Evolutionary conservation across 2,329 filamentous ascomycete genomes (phyloP).

Genomic region (Emmonsia crescens): DNA sequence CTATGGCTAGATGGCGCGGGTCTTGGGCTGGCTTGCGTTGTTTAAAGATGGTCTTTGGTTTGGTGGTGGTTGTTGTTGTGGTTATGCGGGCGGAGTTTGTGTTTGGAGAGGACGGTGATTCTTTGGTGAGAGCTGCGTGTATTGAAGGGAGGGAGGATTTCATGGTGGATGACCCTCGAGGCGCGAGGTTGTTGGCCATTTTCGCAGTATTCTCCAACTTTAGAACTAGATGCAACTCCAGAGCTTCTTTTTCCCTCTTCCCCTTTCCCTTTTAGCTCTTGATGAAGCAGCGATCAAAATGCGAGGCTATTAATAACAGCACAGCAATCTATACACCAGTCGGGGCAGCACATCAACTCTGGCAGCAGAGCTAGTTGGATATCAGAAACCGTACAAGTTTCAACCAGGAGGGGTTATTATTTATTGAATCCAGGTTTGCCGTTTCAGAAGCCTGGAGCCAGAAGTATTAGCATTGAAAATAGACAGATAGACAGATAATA

Average conservation of each 20-base stretch:
- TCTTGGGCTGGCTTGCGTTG: slow-evolving; percentile 32
- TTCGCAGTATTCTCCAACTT: background rate
- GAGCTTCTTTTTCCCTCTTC: background rate
- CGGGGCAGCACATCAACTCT: no score
- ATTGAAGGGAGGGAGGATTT: slow-evolving; percentile 44
- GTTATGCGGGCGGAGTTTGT: slow-evolving; percentile 12
- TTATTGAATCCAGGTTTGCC: background rate
- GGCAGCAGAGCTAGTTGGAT: background rate
- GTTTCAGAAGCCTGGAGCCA: background rate
- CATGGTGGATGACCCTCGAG: slow-evolving; percentile 45
- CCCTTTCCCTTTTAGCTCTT: background rate
- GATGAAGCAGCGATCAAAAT: background rate
- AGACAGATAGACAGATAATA: background rate
- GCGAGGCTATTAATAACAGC: background rate
- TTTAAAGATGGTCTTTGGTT: background rate
- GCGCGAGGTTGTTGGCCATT: slow-evolving; percentile 17
- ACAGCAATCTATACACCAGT: background rate
- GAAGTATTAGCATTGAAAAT: background rate
- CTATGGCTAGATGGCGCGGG: slow-evolving; percentile 47
- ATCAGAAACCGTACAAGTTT: background rate
- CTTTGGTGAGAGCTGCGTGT: slow-evolving; percentile 27
- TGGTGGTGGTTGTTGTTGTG: slow-evolving; percentile 18
- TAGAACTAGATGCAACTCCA: background rate
- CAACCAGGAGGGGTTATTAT: background rate
- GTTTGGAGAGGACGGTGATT: slow-evolving; percentile 14